Evolutionary conservation across 176 grass and related monocot species (phyloP).

Genomic region (Carex pumila): DNA sequence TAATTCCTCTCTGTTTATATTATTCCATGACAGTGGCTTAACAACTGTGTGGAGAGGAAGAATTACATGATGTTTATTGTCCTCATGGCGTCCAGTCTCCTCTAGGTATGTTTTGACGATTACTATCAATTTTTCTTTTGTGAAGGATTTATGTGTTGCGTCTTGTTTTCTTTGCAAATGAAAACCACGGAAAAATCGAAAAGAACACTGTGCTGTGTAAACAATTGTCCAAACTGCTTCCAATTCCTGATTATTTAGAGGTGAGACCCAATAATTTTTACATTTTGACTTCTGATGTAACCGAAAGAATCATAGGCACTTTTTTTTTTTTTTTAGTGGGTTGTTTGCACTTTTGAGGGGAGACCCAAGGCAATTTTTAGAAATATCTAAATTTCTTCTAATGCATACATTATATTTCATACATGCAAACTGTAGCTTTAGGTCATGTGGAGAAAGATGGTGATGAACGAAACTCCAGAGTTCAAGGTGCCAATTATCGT

Average conservation of each 20-base stretch:
- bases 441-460: slow-evolving; percentile 46
- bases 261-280: no score
- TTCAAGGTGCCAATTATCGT: slow-evolving; percentile 50
- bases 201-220: background rate
- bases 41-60: slow-evolving; percentile 95
- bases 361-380: background rate
- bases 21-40: slow-evolving; percentile 66
- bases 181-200: background rate
- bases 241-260: background rate
- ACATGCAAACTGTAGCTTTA: slow-evolving; percentile 53
- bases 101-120: slow-evolving; percentile 58
- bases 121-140: slow-evolving; percentile 10
- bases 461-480: slow-evolving; percentile 50
- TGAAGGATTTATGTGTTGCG: background rate
- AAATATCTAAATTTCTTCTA: background rate
- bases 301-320: no score
- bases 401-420: slow-evolving; percentile 9
- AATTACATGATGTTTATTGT: slow-evolving; percentile 87
- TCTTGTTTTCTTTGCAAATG: background rate
- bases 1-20: background rate
- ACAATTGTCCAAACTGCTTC: background rate
- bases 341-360: background rate
- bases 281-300: no score
- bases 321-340: background rate
- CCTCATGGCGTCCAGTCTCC: slow-evolving; percentile 85